phyloP scores from a whole-genome alignment of 1,284 basidiomycete genomes.

The Cryptococcus hybrid region DNA sequence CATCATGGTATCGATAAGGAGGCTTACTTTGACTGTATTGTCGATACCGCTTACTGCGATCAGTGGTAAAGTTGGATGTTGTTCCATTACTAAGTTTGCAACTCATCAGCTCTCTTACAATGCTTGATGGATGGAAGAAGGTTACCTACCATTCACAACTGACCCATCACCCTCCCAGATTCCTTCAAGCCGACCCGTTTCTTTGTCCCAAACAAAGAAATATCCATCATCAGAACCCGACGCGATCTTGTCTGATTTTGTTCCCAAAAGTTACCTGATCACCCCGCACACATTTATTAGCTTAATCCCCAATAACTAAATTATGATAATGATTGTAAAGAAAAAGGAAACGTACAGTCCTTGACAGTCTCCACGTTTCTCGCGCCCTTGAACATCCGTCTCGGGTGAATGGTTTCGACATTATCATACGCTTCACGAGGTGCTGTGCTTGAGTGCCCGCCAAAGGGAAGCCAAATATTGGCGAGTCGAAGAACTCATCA shows the following conservation, averaged over 20 bases:
- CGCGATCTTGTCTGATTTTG: slow-evolving; percentile 69
- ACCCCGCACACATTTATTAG: neutral
- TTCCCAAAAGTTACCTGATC: slow-evolving; percentile 78
- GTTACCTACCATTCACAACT: slow-evolving; percentile 65
- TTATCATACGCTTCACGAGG: slow-evolving; percentile 24
- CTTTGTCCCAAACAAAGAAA: slow-evolving; percentile 76
- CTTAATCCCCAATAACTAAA: neutral
- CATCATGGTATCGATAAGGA: neutral
- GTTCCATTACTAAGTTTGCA: slow-evolving; percentile 59
- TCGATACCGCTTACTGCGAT: slow-evolving; percentile 88
- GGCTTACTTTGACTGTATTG: slow-evolving; percentile 70
- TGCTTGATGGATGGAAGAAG: neutral
- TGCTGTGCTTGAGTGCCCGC: slow-evolving; percentile 6
- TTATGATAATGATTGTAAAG: neutral
- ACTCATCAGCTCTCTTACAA: neutral
- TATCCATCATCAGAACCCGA: slow-evolving; percentile 87
- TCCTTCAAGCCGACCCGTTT: slow-evolving; percentile 62
- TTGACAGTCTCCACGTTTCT: slow-evolving; percentile 86
- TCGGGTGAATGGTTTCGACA: slow-evolving; percentile 67
- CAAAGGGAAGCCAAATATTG: slow-evolving; percentile 10
- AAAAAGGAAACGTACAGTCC: slow-evolving; percentile 64
- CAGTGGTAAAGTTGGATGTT: slow-evolving; percentile 74
- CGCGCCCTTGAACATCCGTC: slow-evolving; percentile 65
- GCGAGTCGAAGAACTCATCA: slow-evolving; percentile 13
- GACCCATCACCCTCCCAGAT: slow-evolving; percentile 78